These are phyloP conservation scores for Tuber melanosporum DNA, from an alignment of 495 filamentous ascomycete genomes.

Conservation along the genomic window DNA sequence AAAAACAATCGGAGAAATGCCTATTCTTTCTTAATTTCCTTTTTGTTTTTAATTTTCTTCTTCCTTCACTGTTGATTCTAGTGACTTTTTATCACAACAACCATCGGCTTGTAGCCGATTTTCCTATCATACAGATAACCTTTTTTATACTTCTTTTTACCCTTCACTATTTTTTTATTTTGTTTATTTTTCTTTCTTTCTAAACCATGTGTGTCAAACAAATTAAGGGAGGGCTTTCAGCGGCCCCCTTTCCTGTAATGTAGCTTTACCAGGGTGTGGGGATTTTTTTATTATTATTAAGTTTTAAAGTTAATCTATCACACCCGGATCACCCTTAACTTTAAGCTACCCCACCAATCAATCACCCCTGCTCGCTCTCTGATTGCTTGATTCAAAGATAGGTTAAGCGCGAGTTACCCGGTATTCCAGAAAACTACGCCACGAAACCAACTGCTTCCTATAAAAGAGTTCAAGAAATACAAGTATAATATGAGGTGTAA, in stretches of 20 bases:
- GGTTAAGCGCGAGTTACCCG: neutral
- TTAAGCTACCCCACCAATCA: neutral
- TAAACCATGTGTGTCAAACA: neutral
- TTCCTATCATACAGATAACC: neutral
- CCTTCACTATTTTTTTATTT: neutral
- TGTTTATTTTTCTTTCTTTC: neutral
- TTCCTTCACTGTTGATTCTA: neutral
- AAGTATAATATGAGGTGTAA: too few relatives aligned
- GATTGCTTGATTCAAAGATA: neutral
- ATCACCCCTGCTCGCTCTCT: slow-evolving; percentile 6
- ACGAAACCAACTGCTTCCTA: too few relatives aligned
- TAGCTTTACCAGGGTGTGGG: neutral
- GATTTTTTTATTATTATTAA: neutral
- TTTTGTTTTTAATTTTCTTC: neutral
- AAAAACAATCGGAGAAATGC: neutral
- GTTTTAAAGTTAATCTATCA: slow-evolving; percentile 2
- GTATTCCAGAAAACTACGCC: slow-evolving; percentile 5
- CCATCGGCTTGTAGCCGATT: neutral
- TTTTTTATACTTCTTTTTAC: neutral
- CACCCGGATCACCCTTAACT: neutral
- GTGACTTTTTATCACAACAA: neutral
- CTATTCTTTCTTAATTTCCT: neutral
- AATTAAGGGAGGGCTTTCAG: neutral
- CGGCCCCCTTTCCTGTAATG: neutral
- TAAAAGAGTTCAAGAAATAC: too few relatives aligned